phyloP scores from a whole-genome alignment of 208 protist species.

The Acanthamoeba healyi region DNA sequence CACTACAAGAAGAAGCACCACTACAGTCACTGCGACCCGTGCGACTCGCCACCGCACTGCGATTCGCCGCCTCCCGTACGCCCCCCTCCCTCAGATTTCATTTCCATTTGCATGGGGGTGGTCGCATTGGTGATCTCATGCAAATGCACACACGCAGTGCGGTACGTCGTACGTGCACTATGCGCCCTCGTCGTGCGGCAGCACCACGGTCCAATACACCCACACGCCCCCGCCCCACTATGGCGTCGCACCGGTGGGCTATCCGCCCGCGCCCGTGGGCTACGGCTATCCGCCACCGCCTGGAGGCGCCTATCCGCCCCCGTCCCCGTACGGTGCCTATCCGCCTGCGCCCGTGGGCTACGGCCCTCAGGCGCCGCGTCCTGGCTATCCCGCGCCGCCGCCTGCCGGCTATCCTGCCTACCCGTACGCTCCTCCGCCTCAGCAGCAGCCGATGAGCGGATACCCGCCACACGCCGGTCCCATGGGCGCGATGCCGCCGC shows the following conservation, averaged over 20 bases:
- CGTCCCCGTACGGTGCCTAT: background rate
- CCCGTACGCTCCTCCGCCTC: background rate
- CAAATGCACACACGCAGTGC: too few species aligned
- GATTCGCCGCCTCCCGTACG: background rate
- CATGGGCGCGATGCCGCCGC: background rate
- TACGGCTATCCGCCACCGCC: background rate
- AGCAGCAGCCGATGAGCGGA: background rate
- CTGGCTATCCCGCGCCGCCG: background rate
- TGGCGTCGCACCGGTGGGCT: too few species aligned
- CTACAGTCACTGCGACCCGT: slow-evolving; percentile 6
- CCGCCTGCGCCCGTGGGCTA: background rate
- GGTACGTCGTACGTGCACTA: background rate
- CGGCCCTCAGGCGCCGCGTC: background rate
- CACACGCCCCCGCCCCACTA: background rate
- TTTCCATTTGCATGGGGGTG: background rate
- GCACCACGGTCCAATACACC: background rate
- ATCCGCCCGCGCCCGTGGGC: background rate
- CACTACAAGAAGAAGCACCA: background rate
- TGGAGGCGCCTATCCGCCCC: background rate
- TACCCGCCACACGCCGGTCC: background rate
- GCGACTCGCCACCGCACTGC: background rate
- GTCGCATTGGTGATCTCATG: too few species aligned
- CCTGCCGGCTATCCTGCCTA: background rate
- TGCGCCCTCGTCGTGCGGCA: background rate
- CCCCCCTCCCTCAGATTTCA: background rate